phyloP scores from a whole-genome alignment of 768 basidiomycete species.

The Kwoniella sp. region DNA sequence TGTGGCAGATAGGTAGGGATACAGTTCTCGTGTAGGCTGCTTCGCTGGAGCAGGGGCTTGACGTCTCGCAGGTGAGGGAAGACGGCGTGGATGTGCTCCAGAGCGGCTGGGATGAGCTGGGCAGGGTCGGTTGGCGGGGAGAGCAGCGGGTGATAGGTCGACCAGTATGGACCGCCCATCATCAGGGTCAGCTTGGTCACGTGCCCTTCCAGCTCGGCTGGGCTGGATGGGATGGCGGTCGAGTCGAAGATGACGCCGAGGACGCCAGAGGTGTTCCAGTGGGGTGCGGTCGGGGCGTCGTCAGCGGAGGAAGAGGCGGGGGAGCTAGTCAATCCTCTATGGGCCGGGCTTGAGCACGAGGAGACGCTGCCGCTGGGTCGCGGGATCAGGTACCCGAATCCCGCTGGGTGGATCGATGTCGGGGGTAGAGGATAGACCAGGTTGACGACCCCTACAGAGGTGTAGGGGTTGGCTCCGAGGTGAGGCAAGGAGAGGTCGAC shows the following conservation, averaged over 20 bases:
- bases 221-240: conserved; percentile 64
- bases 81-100: conserved; percentile 31
- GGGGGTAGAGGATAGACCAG: conserved; percentile 65
- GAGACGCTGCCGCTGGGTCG: conserved; percentile 54
- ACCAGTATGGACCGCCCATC: conserved; percentile 74
- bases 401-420: conserved; percentile 65
- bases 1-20: conserved; percentile 75
- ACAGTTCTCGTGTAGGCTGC: conserved; percentile 58
- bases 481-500: conserved; percentile 59
- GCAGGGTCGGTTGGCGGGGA: conserved; percentile 4
- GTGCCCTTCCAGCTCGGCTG: conserved; percentile 39
- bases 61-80: conserved; percentile 35
- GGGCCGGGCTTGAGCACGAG: too few relatives aligned
- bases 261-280: conserved; percentile 46
- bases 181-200: conserved; percentile 83
- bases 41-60: conserved; percentile 31
- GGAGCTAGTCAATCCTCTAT: conserved; percentile 7
- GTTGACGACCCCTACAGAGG: conserved; percentile 83
- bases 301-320: too few relatives aligned
- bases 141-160: conserved; percentile 26
- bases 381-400: conserved; percentile 92
- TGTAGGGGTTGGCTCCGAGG: conserved; percentile 64
- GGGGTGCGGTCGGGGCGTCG: too few relatives aligned
- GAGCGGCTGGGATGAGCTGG: conserved; percentile 14
- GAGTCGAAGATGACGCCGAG: conserved; percentile 91